A percentile compares a stretch with the other conserved stretches of the same genome.
Evolutionary conservation across 2,329 filamentous ascomycete species (phyloP).

Genomic region (Stagonosporopsis tanaceti): DNA sequence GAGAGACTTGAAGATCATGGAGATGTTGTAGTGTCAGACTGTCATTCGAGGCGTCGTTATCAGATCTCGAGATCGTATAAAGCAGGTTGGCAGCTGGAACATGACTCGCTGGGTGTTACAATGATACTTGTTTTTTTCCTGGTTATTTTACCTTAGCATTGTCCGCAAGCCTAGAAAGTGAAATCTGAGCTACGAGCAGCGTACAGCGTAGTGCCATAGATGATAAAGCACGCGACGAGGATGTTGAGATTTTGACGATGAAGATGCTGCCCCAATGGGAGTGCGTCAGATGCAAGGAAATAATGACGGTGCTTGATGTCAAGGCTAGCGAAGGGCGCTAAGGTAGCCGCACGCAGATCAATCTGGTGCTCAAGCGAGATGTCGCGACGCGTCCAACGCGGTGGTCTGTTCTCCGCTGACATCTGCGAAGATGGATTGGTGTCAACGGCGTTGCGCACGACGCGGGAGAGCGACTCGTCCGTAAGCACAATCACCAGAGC

Average conservation of each 20-base stretch:
- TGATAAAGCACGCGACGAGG: neutral
- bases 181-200: neutral
- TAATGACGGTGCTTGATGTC: conserved; percentile 14
- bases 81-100: neutral
- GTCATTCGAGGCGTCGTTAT: neutral
- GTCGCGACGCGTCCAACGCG: conserved; percentile 33
- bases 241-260: neutral
- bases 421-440: conserved; percentile 7
- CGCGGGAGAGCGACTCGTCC: conserved; percentile 2
- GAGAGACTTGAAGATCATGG: neutral
- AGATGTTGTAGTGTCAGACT: neutral
- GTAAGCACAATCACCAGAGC: neutral
- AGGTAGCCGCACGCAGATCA: conserved; percentile 48
- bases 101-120: neutral
- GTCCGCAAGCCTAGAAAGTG: neutral
- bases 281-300: conserved; percentile 13
- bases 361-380: conserved; percentile 37
- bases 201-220: neutral
- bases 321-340: conserved; percentile 29
- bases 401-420: conserved; percentile 32
- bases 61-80: neutral
- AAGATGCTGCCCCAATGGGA: neutral
- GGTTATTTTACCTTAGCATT: neutral
- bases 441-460: conserved; percentile 10
- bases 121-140: no score